These are phyloP conservation scores for Guillardia theta DNA, from an alignment of 78 protist genomes.

Conservation along the genomic window DNA sequence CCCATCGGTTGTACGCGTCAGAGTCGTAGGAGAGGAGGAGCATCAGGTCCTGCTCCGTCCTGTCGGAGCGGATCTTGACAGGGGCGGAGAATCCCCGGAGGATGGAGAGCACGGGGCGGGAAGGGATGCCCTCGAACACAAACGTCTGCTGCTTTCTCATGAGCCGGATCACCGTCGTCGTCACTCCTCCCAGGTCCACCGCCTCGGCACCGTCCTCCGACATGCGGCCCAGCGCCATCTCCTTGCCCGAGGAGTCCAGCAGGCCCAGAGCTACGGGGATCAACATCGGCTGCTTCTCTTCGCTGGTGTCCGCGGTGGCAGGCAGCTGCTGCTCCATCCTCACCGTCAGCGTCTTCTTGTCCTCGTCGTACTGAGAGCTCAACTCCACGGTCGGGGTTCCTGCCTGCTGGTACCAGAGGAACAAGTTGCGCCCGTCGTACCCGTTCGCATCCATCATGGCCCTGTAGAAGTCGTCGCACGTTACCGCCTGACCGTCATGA, in stretches of 20 bases:
- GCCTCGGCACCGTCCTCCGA: too few species aligned
- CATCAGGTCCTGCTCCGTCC: neutral
- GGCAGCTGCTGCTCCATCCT: neutral
- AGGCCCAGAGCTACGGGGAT: slow-evolving; percentile 24
- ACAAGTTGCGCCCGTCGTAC: neutral
- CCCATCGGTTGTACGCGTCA: slow-evolving; percentile 33
- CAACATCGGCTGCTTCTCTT: neutral
- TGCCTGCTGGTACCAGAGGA: slow-evolving; percentile 31
- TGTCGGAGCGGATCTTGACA: neutral
- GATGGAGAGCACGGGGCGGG: neutral
- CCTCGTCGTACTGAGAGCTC: neutral
- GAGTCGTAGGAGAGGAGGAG: neutral
- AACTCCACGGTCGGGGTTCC: slow-evolving; percentile 32
- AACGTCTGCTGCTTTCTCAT: neutral
- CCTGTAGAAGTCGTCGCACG: slow-evolving; percentile 31
- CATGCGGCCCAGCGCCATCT: too few species aligned
- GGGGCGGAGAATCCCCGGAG: slow-evolving; percentile 27
- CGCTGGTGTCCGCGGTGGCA: too few species aligned
- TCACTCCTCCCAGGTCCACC: too few species aligned
- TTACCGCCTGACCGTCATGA: slow-evolving; percentile 30
- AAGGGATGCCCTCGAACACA: neutral
- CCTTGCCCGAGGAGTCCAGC: neutral
- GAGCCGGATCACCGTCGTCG: slow-evolving; percentile 26
- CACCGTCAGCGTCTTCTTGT: neutral
- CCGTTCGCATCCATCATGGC: slow-evolving; percentile 16